Conservation (phyloP, 805 yeast genomes). For the Kluyveromyces nonfermentans region DNA sequence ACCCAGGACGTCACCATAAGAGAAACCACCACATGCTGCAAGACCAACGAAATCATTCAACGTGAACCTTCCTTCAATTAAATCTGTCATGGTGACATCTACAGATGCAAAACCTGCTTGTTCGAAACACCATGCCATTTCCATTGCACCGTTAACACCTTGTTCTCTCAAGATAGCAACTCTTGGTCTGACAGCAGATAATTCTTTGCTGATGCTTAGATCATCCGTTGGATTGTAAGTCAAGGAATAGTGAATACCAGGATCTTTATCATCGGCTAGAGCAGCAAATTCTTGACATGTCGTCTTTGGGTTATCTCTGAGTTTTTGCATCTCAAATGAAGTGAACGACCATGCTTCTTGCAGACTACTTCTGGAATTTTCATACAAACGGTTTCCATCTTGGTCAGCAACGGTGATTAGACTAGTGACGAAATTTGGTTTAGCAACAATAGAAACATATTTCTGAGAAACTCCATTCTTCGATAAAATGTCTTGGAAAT, state of each 20-base stretch:
- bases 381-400: constrained; percentile 31
- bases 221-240: constrained; percentile 55
- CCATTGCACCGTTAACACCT: constrained; percentile 97
- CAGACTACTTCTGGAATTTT: constrained; percentile 53
- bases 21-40: constrained; percentile 98
- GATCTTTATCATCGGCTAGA: constrained; percentile 73
- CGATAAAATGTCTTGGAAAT: constrained; percentile 48
- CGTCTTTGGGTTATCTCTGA: constrained; percentile 88
- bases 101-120: constrained; percentile 91
- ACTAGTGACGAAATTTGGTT: constrained; percentile 48
- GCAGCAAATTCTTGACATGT: constrained; percentile 78
- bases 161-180: constrained; percentile 97
- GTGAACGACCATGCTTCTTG: constrained; percentile 84
- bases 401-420: constrained; percentile 39
- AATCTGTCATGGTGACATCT: constrained; percentile 95
- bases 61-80: constrained; percentile 60
- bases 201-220: constrained; percentile 29
- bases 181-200: constrained; percentile 45
- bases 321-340: constrained; percentile 78
- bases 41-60: constrained; percentile 80
- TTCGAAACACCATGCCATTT: constrained; percentile 95
- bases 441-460: constrained; percentile 56
- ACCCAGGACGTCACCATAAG: constrained; percentile 97
- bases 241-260: constrained; percentile 78
- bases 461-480: constrained; percentile 48